Evolutionary conservation across 495 filamentous ascomycete species (phyloP).

Genomic region (Oidiodendron maius): DNA sequence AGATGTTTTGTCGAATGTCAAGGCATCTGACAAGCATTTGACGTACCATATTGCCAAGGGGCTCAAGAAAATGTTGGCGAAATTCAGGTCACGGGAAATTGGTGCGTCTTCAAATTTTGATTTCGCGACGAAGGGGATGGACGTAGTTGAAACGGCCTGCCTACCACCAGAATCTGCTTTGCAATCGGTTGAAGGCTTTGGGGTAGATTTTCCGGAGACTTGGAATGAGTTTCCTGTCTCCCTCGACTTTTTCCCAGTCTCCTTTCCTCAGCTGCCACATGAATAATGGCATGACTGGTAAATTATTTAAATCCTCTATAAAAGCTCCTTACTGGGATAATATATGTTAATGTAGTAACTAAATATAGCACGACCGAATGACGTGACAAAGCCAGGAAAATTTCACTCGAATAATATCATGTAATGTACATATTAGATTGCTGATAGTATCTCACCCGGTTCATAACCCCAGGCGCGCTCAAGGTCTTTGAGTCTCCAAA

Average conservation of each 20-base stretch:
- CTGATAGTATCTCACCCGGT: no score
- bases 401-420: no score
- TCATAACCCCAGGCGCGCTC: slow-evolving; percentile 2
- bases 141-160: not conserved
- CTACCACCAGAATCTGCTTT: not conserved
- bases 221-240: not conserved
- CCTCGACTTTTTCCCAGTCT: not conserved
- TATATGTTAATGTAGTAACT: no score
- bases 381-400: no score
- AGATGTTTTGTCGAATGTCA: not conserved
- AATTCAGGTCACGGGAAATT: not conserved
- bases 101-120: not conserved
- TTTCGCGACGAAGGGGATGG: not conserved
- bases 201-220: not conserved
- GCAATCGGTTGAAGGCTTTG: not conserved
- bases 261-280: not conserved
- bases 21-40: slow-evolving; percentile 12
- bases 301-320: no score
- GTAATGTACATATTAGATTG: no score
- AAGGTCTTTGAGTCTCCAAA: not conserved
- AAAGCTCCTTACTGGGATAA: no score
- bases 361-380: no score
- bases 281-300: no score
- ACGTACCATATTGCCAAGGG: slow-evolving; percentile 17
- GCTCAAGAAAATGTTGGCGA: slow-evolving; percentile 11